Percentiles rank a stretch among this genome's conserved stretches.
Evolutionary conservation across 805 yeast species (phyloP).

Genomic region (Candida caryicola): DNA sequence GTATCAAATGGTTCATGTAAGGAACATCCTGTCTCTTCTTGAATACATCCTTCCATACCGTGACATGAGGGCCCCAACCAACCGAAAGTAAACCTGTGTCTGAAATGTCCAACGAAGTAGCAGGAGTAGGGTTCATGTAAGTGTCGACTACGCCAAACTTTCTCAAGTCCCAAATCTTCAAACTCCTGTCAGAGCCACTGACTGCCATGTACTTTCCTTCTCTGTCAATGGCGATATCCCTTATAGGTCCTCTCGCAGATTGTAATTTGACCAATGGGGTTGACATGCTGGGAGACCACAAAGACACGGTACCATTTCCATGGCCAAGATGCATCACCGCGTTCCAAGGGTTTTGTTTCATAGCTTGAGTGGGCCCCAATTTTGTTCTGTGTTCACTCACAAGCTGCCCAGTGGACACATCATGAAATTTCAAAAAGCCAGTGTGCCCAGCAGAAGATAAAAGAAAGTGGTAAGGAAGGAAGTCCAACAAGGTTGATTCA

Average conservation of each 20-base stretch:
- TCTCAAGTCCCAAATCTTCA: constrained; percentile 93
- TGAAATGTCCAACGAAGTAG: constrained; percentile 72
- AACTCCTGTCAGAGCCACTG: constrained; percentile 77
- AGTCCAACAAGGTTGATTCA: constrained; percentile 79
- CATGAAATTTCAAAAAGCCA: constrained; percentile 88
- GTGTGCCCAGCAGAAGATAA: constrained; percentile 86
- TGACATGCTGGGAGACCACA: constrained; percentile 91
- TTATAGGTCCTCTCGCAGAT: constrained; percentile 81
- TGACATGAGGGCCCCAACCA: constrained; percentile 95
- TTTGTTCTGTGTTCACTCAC: constrained; percentile 84
- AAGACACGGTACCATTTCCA: constrained; percentile 83
- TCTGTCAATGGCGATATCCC: constrained; percentile 82
- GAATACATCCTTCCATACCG: constrained; percentile 87
- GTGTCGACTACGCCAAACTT: constrained; percentile 73
- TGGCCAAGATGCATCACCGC: constrained; percentile 94
- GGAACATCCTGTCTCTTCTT: constrained; percentile 73
- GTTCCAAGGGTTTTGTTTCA: constrained; percentile 93
- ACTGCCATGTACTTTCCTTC: constrained; percentile 93
- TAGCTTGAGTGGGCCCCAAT: constrained; percentile 83
- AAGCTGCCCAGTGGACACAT: constrained; percentile 86
- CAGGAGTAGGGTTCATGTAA: constrained; percentile 79
- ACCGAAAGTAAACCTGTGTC: constrained; percentile 84
- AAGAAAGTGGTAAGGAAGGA: constrained; percentile 88
- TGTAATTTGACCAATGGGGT: constrained; percentile 82
- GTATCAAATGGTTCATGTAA: constrained; percentile 84